Conservation (phyloP, 2,329 filamentous ascomycete genomes). For the Nothopassalora personata region DNA sequence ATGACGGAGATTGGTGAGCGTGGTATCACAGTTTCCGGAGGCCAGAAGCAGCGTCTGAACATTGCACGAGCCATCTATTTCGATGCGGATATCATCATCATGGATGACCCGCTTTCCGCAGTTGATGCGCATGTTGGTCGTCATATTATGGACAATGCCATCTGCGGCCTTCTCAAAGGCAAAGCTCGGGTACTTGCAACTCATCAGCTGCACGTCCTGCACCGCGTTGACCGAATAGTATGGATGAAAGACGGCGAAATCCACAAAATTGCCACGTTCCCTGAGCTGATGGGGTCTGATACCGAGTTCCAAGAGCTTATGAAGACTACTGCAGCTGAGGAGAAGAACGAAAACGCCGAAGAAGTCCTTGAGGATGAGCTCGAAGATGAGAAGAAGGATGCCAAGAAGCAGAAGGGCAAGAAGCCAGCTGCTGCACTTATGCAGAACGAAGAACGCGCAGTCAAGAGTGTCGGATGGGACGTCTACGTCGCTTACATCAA, state of each 20-base stretch:
- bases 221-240: slow-evolving; percentile 82
- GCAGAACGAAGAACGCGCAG: slow-evolving; percentile 67
- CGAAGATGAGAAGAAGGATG: slow-evolving; percentile 54
- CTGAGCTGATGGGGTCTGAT: slow-evolving; percentile 76
- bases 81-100: slow-evolving; percentile 56
- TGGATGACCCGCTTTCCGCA: slow-evolving; percentile 59
- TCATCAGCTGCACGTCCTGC: slow-evolving; percentile 90
- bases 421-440: slow-evolving; percentile 56
- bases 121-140: slow-evolving; percentile 56
- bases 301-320: slow-evolving; percentile 76
- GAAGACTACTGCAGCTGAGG: slow-evolving; percentile 62
- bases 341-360: slow-evolving; percentile 33
- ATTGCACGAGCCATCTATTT: slow-evolving; percentile 76
- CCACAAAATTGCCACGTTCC: slow-evolving; percentile 80
- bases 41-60: slow-evolving; percentile 91
- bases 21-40: slow-evolving; percentile 90
- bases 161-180: slow-evolving; percentile 78
- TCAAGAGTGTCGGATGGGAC: slow-evolving; percentile 70
- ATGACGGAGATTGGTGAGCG: slow-evolving; percentile 90
- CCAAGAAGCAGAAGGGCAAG: slow-evolving; percentile 51
- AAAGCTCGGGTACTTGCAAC: slow-evolving; percentile 91
- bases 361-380: slow-evolving; percentile 46
- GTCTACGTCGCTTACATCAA: slow-evolving; percentile 74
- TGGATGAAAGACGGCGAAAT: slow-evolving; percentile 87
- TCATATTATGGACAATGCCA: slow-evolving; percentile 87